These are phyloP conservation scores for Naegleria gruberi DNA, from an alignment of 208 protist species.

Conservation along the genomic window DNA sequence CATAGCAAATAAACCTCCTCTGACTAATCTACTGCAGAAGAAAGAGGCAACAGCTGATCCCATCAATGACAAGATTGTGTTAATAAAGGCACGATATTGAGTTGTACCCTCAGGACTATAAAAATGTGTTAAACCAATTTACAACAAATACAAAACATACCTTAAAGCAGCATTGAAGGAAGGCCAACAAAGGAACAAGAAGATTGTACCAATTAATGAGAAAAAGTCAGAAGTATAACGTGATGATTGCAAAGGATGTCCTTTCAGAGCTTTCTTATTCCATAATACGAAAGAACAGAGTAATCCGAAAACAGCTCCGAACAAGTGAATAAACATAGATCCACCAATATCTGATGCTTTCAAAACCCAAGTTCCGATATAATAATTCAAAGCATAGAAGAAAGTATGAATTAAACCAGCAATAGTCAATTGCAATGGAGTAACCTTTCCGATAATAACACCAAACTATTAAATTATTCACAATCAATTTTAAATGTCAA, in stretches of 20 bases:
- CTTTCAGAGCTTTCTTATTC: constrained; percentile 13
- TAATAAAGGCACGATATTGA: constrained; percentile 38
- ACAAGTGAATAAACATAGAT: constrained; percentile 59
- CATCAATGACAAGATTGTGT: constrained; percentile 52
- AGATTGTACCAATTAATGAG: constrained; percentile 56
- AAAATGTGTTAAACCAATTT: not conserved
- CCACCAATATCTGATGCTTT: constrained; percentile 53
- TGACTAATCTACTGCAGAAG: constrained; percentile 30
- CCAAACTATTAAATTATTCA: constrained; percentile 43
- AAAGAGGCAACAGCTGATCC: constrained; percentile 35
- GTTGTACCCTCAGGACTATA: not conserved
- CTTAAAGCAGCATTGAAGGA: constrained; percentile 59
- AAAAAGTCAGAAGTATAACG: constrained; percentile 48
- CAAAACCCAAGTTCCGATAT: constrained; percentile 32
- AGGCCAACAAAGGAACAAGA: constrained; percentile 65
- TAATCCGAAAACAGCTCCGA: constrained; percentile 60
- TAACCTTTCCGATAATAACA: constrained; percentile 54
- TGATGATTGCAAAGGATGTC: constrained; percentile 26
- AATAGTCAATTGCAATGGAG: constrained; percentile 50
- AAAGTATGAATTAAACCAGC: constrained; percentile 48
- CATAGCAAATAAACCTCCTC: constrained; percentile 34
- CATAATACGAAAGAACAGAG: constrained; percentile 32
- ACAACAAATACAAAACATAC: not conserved
- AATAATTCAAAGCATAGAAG: constrained; percentile 51
- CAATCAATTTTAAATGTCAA: no score